Conservation (phyloP, 2,329 filamentous ascomycete species). For the Chaetomiaceae sp. region DNA sequence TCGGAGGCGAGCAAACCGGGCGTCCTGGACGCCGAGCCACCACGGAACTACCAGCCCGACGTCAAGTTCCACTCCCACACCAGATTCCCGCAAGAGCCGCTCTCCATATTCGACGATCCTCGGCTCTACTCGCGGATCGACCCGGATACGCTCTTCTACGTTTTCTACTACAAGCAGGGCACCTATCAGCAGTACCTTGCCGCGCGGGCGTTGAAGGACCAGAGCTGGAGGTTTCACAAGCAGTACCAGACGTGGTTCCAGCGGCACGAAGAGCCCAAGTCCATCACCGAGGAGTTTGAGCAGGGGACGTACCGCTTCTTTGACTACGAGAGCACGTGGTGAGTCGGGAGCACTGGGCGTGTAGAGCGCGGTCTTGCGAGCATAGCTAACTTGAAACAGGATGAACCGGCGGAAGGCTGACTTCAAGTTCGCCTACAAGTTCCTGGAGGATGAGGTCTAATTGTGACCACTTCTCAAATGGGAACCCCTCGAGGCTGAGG, state of each 20-base stretch:
- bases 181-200: conserved; percentile 94
- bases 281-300: conserved; percentile 97
- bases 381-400: conserved; percentile 48
- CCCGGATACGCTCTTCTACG: conserved; percentile 94
- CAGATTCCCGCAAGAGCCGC: conserved; percentile 89
- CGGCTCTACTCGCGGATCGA: conserved; percentile 85
- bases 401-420: conserved; percentile 98
- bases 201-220: conserved; percentile 93
- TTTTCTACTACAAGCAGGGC: conserved; percentile 98
- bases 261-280: conserved; percentile 95
- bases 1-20: conserved; percentile 74
- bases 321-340: conserved; percentile 99
- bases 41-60: conserved; percentile 78
- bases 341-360: conserved; percentile 37
- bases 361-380: background rate
- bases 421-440: conserved; percentile 98
- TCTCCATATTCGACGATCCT: conserved; percentile 87
- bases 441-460: conserved; percentile 82
- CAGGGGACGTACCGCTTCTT: conserved; percentile 99
- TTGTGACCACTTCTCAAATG: background rate
- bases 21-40: conserved; percentile 72
- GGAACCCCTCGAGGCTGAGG: background rate
- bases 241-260: conserved; percentile 99
- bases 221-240: conserved; percentile 99
- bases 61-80: conserved; percentile 63